phyloP scores from a whole-genome alignment of 2,329 filamentous ascomycete species.

The Monilinia aucupariae region DNA sequence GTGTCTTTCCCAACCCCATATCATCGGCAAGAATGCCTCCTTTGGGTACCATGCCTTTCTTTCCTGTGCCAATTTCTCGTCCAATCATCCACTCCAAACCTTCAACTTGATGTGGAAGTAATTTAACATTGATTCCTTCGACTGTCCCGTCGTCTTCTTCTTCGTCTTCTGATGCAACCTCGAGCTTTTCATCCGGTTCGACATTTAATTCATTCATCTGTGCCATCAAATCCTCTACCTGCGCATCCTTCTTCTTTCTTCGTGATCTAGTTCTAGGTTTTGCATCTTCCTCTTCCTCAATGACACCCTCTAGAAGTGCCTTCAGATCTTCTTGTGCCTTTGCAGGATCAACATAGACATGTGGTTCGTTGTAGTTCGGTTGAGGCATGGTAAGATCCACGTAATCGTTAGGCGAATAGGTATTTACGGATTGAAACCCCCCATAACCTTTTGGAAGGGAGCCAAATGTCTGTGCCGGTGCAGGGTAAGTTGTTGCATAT shows the following conservation, averaged over 20 bases:
- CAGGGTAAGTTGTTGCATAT: constrained; percentile 33
- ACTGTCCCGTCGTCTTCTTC: constrained; percentile 58
- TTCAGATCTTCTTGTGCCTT: constrained; percentile 75
- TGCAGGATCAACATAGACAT: constrained; percentile 49
- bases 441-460: constrained; percentile 31
- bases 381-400: constrained; percentile 32
- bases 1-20: constrained; percentile 94
- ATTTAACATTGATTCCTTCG: constrained; percentile 77
- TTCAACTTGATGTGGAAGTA: constrained; percentile 90
- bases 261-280: constrained; percentile 36
- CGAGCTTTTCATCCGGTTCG: constrained; percentile 37
- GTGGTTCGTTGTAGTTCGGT: constrained; percentile 27
- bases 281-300: constrained; percentile 59
- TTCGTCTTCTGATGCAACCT: constrained; percentile 38
- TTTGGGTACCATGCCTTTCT: constrained; percentile 75
- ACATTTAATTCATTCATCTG: constrained; percentile 41
- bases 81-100: constrained; percentile 94
- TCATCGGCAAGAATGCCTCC: constrained; percentile 95
- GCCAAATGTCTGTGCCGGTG: constrained; percentile 28
- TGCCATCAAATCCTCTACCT: constrained; percentile 32
- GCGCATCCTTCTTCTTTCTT: constrained; percentile 37
- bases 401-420: constrained; percentile 26
- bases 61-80: constrained; percentile 80
- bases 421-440: constrained; percentile 31
- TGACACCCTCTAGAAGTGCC: constrained; percentile 72